A percentile compares a stretch with the other conserved stretches of the same genome.
Evolutionary conservation across 2,329 filamentous ascomycete species (phyloP).

Genomic region (Talaromyces sp.): DNA sequence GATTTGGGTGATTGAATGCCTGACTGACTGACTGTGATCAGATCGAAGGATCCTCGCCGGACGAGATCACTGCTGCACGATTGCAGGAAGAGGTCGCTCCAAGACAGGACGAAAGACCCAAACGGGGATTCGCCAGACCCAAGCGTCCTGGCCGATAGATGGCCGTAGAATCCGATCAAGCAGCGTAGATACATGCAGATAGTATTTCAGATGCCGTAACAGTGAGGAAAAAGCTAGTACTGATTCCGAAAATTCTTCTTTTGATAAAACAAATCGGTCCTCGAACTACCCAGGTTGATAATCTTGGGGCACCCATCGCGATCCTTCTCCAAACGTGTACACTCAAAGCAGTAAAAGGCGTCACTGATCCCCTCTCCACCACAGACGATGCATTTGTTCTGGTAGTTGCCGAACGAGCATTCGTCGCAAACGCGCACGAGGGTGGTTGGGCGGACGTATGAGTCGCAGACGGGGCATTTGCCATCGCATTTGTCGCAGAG

Average conservation of each 20-base stretch:
- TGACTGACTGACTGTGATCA: conserved; percentile 22
- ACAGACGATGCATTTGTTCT: conserved; percentile 99
- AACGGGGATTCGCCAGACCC: conserved; percentile 59
- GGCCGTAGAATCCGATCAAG: background rate
- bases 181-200: background rate
- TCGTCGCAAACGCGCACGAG: conserved; percentile 98
- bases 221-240: conserved; percentile 24
- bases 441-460: conserved; percentile 95
- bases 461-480: conserved; percentile 98
- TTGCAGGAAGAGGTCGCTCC: conserved; percentile 54
- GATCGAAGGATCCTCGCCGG: conserved; percentile 59
- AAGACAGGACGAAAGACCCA: conserved; percentile 45
- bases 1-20: background rate
- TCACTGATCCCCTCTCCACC: conserved; percentile 97
- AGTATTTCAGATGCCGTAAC: background rate
- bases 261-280: conserved; percentile 84
- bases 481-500: conserved; percentile 99
- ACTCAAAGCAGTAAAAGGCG: conserved; percentile 99
- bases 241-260: conserved; percentile 59
- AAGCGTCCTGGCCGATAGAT: conserved; percentile 57
- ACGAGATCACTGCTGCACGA: conserved; percentile 53
- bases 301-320: conserved; percentile 98
- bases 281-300: conserved; percentile 91
- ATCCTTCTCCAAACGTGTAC: conserved; percentile 93
- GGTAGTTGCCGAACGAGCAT: conserved; percentile 99